Evolutionary conservation across 169 alveolate genomes (phyloP), one percentile per base, ranked within the genome.

Genomic region (Babesia gibsoni): DNA sequence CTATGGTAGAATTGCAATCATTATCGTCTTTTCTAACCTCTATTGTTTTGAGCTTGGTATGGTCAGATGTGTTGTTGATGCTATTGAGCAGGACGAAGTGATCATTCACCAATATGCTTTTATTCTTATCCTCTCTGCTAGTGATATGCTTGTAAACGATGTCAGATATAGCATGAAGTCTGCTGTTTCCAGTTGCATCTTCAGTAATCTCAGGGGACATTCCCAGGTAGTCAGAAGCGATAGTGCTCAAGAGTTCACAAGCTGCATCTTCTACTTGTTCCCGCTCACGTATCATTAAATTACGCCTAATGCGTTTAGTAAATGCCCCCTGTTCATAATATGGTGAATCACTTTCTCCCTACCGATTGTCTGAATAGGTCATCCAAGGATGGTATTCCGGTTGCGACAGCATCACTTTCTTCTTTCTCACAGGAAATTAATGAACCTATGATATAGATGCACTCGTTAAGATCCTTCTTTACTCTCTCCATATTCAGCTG

Each of bases 231-330:
- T 59, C 54, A 4, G 14, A 25, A 32, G 66, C 41, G 10, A 75
- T 66, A 18, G 57, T 48, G 20, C 53, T 25, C 70, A 75, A 18
- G 43, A 75, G 61, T 7, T 32, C 30, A 23, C 30, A 45, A 12
- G 65, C 66, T n/a, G 85, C 68, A 4, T 49, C 42, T 10, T 75
- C 85, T 7, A 75, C 85, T 25, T 52, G 68, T 3, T 63, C 20
- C 16, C 32, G 36, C 30, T 73, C 68, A 32, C 58, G 23, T 33
- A 29, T 25, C 50, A 73, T 1, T 7, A 48, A 42, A 22, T 45
- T 6, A 22, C 41, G 35, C 2, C 50, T 32, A 8, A 73, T 37
- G 46, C 27, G 1, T 29, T 25, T 45, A 8, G 36, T 32, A 27
- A 22, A 20, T 23, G 42, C 16, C 27, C 23, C 75, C 84, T 65